Evolutionary conservation across 495 filamentous ascomycete genomes (phyloP).

Genomic region (Podospora tetraspora): DNA sequence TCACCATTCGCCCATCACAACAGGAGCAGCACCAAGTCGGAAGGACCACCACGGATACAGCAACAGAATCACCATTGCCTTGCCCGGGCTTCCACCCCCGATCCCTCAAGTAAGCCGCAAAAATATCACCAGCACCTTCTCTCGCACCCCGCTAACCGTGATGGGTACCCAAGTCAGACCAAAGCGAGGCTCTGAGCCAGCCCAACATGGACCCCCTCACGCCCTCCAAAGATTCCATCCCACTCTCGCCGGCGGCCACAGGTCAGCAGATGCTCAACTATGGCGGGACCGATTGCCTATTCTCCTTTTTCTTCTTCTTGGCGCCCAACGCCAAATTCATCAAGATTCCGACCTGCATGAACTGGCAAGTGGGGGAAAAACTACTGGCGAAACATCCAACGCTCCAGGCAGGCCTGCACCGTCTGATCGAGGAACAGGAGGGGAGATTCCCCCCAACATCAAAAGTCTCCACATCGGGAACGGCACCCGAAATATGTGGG

Average conservation of each 20-base stretch:
- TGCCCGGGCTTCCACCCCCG: neutral
- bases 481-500: neutral
- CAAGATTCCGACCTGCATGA: neutral
- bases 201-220: neutral
- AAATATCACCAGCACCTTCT: neutral
- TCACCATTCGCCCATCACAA: too few species aligned
- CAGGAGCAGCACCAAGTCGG: neutral
- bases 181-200: neutral
- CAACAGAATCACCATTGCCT: neutral
- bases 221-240: neutral
- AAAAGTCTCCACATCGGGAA: neutral
- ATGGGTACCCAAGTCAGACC: neutral
- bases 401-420: too few species aligned
- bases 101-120: neutral
- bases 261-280: neutral
- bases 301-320: neutral
- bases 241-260: too few species aligned
- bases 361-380: too few species aligned
- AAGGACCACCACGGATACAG: neutral
- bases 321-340: neutral
- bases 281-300: neutral
- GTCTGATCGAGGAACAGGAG: neutral
- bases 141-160: neutral
- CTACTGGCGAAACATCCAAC: neutral
- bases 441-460: neutral